Percentiles rank a stretch among this genome's conserved stretches.
Conservation (phyloP, 306 rosid genomes). For the Fragaria ananassa region DNA sequence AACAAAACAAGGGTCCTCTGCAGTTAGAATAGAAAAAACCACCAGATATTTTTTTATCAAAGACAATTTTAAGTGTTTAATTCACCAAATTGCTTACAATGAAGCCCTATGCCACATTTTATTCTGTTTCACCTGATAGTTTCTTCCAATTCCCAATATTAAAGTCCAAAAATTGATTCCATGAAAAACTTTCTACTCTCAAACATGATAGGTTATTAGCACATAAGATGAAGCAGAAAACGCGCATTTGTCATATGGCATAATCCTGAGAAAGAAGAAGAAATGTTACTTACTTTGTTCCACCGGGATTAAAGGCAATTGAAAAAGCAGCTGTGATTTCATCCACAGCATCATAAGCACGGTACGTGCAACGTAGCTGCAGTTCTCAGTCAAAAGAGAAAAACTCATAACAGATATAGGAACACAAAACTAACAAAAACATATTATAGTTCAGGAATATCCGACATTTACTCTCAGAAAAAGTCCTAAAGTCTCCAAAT, state of each 20-base stretch:
- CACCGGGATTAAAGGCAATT: constrained; percentile 81
- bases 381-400: constrained; percentile 29
- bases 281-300: constrained; percentile 61
- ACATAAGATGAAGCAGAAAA: constrained; percentile 4
- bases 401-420: constrained; percentile 19
- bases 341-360: constrained; percentile 96
- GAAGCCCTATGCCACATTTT: not conserved
- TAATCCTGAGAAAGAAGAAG: not conserved
- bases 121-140: not conserved
- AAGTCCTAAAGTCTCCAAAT: not conserved
- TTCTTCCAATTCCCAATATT: not conserved
- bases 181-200: not conserved
- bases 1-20: constrained; percentile 20
- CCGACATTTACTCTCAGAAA: not conserved
- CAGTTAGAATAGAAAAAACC: not conserved
- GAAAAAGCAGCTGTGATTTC: constrained; percentile 93
- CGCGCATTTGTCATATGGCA: not conserved
- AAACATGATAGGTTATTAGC: not conserved
- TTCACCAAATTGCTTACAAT: not conserved
- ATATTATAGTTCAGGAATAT: not conserved
- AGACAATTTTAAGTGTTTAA: not conserved
- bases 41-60: constrained; percentile 4
- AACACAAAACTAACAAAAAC: constrained; percentile 16
- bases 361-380: constrained; percentile 92
- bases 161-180: not conserved